Evolutionary conservation across 176 grass and related monocot species (phyloP).

Genomic region (Eremochloa ophiuroides): DNA sequence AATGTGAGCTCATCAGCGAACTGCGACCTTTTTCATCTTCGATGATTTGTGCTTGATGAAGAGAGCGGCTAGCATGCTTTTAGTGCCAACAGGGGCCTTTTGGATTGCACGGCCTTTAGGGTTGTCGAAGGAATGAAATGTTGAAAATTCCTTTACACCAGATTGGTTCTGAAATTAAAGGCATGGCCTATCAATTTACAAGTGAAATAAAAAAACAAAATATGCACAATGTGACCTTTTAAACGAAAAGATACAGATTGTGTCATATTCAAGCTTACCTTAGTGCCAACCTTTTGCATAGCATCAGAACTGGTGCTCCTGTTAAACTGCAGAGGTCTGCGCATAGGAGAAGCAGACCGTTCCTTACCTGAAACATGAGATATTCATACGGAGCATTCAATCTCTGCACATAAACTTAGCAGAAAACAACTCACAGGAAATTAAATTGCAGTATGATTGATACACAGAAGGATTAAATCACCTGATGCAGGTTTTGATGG

Average conservation of each 20-base stretch:
- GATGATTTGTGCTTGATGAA: slow-evolving; percentile 72
- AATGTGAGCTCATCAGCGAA: slow-evolving; percentile 29
- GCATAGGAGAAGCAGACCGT: slow-evolving; percentile 24
- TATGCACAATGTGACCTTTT: background rate
- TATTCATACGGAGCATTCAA: slow-evolving; percentile 17
- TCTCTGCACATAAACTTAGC: background rate
- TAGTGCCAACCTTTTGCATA: slow-evolving; percentile 23
- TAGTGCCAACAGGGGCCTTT: slow-evolving; percentile 52
- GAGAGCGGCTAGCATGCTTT: slow-evolving; percentile 65
- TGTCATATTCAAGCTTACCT: slow-evolving; percentile 26
- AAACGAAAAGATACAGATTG: background rate
- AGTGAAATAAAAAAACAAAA: background rate
- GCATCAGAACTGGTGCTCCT: slow-evolving; percentile 24
- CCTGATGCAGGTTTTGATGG: slow-evolving; percentile 50
- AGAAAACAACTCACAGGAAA: slow-evolving; percentile 2
- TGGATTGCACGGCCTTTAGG: slow-evolving; percentile 61
- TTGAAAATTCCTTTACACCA: slow-evolving; percentile 37
- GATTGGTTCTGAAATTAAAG: slow-evolving; percentile 48
- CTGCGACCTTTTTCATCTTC: slow-evolving; percentile 56
- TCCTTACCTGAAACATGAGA: slow-evolving; percentile 55
- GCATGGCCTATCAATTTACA: background rate
- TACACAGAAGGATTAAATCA: slow-evolving; percentile 52
- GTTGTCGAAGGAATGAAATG: slow-evolving; percentile 53
- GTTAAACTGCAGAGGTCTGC: slow-evolving; percentile 26
- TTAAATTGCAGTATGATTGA: background rate